phyloP scores from a whole-genome alignment of 768 basidiomycete genomes.

The Boletus barrowsii region DNA sequence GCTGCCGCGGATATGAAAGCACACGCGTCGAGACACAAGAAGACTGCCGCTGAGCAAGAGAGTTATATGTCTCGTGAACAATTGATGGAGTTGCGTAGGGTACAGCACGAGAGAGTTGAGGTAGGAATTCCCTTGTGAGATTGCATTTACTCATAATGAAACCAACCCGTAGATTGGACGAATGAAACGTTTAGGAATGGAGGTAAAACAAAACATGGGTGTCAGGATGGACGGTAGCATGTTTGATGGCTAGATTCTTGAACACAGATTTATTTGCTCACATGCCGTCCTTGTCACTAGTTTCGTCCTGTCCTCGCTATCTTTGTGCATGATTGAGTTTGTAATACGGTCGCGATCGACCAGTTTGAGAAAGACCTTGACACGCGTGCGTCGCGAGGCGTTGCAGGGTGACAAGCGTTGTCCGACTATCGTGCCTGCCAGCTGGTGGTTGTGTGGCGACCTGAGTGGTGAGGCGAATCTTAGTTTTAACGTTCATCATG shows the following conservation, averaged over 20 bases:
- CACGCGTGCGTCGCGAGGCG: conserved; percentile 17
- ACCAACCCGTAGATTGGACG: conserved; percentile 55
- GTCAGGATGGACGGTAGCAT: conserved; percentile 79
- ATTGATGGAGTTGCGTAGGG: conserved; percentile 72
- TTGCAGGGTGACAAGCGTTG: not conserved
- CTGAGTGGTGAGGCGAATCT: not conserved
- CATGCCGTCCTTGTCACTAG: no score
- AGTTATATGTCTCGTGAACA: conserved; percentile 78
- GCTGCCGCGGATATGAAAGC: conserved; percentile 82
- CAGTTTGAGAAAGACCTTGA: not conserved
- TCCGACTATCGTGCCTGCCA: not conserved
- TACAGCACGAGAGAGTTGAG: conserved; percentile 84
- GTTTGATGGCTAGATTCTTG: conserved; percentile 43
- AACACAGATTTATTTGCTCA: no score
- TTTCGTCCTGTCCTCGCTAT: not conserved
- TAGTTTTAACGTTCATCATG: conserved; percentile 26
- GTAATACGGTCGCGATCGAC: not conserved
- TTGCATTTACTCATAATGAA: not conserved
- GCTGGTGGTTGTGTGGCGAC: conserved; percentile 2
- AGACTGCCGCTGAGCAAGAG: conserved; percentile 61
- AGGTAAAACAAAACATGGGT: conserved; percentile 79
- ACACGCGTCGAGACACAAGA: conserved; percentile 68
- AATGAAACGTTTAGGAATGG: conserved; percentile 88
- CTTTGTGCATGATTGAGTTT: conserved; percentile 1
- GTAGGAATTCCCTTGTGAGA: conserved; percentile 34